phyloP scores from a whole-genome alignment of 495 filamentous ascomycete species.

The Aspergillus heteromorphus region DNA sequence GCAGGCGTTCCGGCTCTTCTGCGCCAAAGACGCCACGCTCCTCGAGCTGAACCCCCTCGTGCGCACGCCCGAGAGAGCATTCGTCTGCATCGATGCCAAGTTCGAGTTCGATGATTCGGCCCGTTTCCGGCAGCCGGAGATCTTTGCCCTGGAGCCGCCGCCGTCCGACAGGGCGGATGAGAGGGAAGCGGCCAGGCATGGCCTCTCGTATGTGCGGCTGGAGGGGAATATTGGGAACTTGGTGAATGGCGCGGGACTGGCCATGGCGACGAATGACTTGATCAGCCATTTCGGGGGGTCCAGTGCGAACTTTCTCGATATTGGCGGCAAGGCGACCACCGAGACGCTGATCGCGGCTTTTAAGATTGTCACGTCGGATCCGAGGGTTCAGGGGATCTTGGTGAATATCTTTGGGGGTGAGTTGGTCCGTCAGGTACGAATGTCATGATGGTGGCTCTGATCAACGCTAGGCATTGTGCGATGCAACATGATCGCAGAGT shows the following conservation, averaged over 20 bases:
- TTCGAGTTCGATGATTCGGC: constrained; percentile 28
- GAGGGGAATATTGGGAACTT: constrained; percentile 32
- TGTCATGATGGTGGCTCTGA: neutral
- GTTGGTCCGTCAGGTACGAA: neutral
- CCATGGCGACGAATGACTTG: constrained; percentile 35
- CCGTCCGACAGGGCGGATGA: constrained; percentile 16
- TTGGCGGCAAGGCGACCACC: constrained; percentile 25
- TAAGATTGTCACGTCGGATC: constrained; percentile 21
- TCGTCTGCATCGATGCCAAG: constrained; percentile 28
- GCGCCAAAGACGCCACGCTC: constrained; percentile 27
- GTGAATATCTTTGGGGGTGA: constrained; percentile 33
- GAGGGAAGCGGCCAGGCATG: constrained; percentile 17
- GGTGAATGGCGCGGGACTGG: constrained; percentile 31
- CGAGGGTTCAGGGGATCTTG: constrained; percentile 19
- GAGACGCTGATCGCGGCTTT: constrained; percentile 26
- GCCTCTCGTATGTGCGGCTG: constrained; percentile 26
- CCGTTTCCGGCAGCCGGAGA: constrained; percentile 17
- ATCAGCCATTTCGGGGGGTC: constrained; percentile 22
- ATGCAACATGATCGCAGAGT: constrained; percentile 33
- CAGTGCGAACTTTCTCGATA: constrained; percentile 31
- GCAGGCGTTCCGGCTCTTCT: constrained; percentile 25
- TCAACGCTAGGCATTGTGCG: constrained; percentile 24
- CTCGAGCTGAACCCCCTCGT: constrained; percentile 33
- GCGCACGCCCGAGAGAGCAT: constrained; percentile 18
- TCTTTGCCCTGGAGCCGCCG: constrained; percentile 21